Conservation (phyloP, 2,329 filamentous ascomycete genomes). For the Harringtonia aguacate region DNA sequence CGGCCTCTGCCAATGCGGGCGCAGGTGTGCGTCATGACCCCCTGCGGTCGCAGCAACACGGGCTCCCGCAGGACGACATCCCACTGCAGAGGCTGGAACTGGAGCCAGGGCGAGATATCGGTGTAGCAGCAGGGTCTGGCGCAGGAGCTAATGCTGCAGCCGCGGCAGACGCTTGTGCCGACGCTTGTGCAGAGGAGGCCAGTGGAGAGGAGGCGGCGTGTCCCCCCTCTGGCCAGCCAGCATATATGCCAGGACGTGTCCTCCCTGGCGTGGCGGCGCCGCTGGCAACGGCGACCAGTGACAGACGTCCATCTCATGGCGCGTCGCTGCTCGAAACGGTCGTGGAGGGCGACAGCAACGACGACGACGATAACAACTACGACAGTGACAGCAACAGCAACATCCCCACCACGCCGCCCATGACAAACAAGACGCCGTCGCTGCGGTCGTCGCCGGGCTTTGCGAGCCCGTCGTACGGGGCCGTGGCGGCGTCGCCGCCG, state of each 20-base stretch:
- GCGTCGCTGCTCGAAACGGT: background rate
- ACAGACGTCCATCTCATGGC: slow-evolving; percentile 6
- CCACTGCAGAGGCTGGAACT: slow-evolving; percentile 9
- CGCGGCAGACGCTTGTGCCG: too few species aligned
- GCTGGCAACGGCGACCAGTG: too few species aligned
- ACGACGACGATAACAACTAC: background rate
- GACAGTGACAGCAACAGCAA: background rate
- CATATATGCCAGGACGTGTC: too few species aligned
- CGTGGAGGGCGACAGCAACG: background rate
- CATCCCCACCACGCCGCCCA: slow-evolving; percentile 1
- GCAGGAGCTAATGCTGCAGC: too few species aligned
- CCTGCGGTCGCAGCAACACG: slow-evolving; percentile 4
- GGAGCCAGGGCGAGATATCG: too few species aligned
- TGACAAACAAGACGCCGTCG: slow-evolving; percentile 15
- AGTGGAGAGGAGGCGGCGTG: too few species aligned
- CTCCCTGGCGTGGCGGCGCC: too few species aligned
- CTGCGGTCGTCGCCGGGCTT: slow-evolving; percentile 21
- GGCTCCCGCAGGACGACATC: slow-evolving; percentile 3
- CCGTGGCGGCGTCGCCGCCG: slow-evolving; percentile 11
- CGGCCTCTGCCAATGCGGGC: background rate
- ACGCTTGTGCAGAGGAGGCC: too few species aligned
- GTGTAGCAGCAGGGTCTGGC: too few species aligned
- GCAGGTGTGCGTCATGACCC: slow-evolving; percentile 12
- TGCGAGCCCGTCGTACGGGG: slow-evolving; percentile 21
- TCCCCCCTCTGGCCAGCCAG: too few species aligned